Base-by-base conservation (phyloP, 139 green algal genomes). In the Pycnococcus provasolii region DNA sequence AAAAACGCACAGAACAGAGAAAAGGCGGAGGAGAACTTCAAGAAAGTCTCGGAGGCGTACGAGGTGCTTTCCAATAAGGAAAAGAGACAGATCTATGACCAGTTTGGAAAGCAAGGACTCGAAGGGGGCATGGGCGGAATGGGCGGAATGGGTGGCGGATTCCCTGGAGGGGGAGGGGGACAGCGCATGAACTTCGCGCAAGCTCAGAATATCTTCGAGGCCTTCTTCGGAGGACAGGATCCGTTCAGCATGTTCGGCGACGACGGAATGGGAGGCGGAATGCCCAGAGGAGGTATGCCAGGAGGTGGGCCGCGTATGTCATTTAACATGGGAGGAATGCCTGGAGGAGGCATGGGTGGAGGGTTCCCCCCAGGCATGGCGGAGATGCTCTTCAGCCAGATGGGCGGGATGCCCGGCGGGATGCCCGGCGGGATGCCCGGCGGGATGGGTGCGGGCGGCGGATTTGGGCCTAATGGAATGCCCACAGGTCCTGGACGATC, bases 1-100 rank as follows among this genome's bases (percentile, higher is more conserved):
- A 74, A 75, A 46, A 75, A 75, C 62, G 11, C 54, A 0, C 45
- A 64, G 42, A 62, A 73, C 39, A 70, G 53, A 15, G 43, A 63
- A 15, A 45, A 73, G 4, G 72, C 67, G 43, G 63, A 69, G 59
- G 63, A 71, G 55, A 69, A 58, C 3, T 78, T 74, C 52, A n/a
- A 73, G 44, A 42, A 75, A 41, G 62, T 70, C 7, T 40, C 66
- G 45, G 40, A 40, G 41, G 72, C 72, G 51, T 78, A 74, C 51
- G 66, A 78, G 11, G 51, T 70, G 1, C 46, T 78, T 4, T 54
- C 6, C 57, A 59, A 78, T 41, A 9, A 44, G 4, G 50, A 68
- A 43, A 74, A 74, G 40, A 46, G 51, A 4, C 37, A 40, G 2
- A 26, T 71, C n/a, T 75, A 75, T 53, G 69, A 75, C 62, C 7